Conservation (phyloP, 1,284 basidiomycete species). For the Trametes versicolor region DNA sequence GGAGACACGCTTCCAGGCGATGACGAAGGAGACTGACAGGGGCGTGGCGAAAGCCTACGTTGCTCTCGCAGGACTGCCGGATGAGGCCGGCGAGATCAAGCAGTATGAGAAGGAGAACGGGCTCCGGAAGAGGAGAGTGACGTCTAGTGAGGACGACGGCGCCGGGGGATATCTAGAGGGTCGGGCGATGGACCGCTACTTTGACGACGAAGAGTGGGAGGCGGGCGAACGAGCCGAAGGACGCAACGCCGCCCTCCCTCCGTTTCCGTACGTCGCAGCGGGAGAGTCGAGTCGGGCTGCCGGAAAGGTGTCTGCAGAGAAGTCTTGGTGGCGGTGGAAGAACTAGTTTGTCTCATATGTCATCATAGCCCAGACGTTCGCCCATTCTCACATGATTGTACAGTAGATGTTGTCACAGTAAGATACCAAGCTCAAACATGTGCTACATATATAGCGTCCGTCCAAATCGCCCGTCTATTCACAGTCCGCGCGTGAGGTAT, state of each 20-base stretch:
- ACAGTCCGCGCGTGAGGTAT: slow-evolving; percentile 48
- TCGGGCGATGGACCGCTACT: slow-evolving; percentile 64
- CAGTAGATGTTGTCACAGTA: slow-evolving; percentile 6
- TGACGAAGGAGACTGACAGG: slow-evolving; percentile 77
- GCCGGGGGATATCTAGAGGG: slow-evolving; percentile 48
- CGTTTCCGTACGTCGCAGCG: slow-evolving; percentile 34
- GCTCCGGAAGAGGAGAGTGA: slow-evolving; percentile 28
- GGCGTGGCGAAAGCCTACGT: slow-evolving; percentile 73
- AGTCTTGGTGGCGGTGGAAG: slow-evolving; percentile 35
- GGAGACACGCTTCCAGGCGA: slow-evolving; percentile 64
- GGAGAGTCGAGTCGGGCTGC: neutral
- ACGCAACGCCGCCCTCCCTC: slow-evolving; percentile 37
- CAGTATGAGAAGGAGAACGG: slow-evolving; percentile 39
- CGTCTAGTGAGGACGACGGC: neutral
- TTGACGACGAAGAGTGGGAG: slow-evolving; percentile 79
- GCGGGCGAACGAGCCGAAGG: slow-evolving; percentile 46
- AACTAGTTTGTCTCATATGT: neutral
- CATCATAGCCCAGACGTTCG: neutral
- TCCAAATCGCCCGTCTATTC: neutral
- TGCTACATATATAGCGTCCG: neutral
- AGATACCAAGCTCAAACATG: neutral
- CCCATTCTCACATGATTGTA: neutral
- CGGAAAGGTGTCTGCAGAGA: slow-evolving; percentile 17
- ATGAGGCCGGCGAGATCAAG: slow-evolving; percentile 49
- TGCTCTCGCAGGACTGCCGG: slow-evolving; percentile 56